Conservation (phyloP, 2,329 filamentous ascomycete species). For the Pseudohalonectria lignicola region DNA sequence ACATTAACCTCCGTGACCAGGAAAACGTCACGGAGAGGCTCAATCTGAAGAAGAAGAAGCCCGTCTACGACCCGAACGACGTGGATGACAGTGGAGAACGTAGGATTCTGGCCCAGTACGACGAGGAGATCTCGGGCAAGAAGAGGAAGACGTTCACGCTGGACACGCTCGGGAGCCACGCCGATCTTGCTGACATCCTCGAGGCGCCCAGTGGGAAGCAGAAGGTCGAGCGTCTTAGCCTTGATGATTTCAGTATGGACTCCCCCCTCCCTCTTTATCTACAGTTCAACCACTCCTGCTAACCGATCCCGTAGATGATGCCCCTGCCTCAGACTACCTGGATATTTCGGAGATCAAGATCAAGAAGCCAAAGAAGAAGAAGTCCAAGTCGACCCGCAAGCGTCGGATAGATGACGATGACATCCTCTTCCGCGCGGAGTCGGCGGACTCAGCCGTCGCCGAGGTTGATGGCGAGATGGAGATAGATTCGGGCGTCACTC, state of each 20-base stretch:
- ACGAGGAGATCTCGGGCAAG: constrained; percentile 88
- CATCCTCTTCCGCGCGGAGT: constrained; percentile 33
- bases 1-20: constrained; percentile 57
- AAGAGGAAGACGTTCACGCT: constrained; percentile 82
- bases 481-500: constrained; percentile 47
- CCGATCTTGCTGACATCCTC: constrained; percentile 48
- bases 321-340: constrained; percentile 74
- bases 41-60: constrained; percentile 81
- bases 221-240: constrained; percentile 60
- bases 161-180: constrained; percentile 62
- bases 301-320: constrained; percentile 27
- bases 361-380: constrained; percentile 90
- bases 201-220: constrained; percentile 43
- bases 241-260: constrained; percentile 52
- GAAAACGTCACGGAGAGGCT: constrained; percentile 67
- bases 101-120: constrained; percentile 78
- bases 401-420: constrained; percentile 56
- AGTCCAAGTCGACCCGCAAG: constrained; percentile 64
- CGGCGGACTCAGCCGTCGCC: too few species aligned
- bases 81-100: constrained; percentile 53
- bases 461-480: constrained; percentile 53
- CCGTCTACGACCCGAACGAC: constrained; percentile 77
- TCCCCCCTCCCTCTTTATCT: background rate
- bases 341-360: constrained; percentile 81
- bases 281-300: constrained; percentile 11